These are phyloP conservation scores for Pachysandra terminalis DNA, from an alignment of 164 flowering plant genomes.

Conservation along the genomic window DNA sequence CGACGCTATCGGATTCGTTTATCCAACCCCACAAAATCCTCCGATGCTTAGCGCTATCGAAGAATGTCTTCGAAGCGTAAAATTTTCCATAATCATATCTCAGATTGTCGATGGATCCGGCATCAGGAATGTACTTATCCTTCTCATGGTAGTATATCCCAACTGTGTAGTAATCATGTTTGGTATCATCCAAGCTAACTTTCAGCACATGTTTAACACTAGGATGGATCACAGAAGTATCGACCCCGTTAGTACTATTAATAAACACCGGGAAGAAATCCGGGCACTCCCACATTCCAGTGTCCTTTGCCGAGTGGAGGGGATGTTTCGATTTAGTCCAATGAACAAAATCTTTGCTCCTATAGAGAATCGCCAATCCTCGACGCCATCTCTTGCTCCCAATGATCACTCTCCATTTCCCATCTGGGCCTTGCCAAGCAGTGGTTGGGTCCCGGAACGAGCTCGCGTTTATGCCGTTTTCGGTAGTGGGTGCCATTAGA, in stretches of 20 bases:
- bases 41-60: slow-evolving; percentile 33
- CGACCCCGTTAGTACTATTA: slow-evolving; percentile 27
- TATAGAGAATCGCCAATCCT: slow-evolving; percentile 53
- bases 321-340: slow-evolving; percentile 44
- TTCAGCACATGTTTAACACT: slow-evolving; percentile 49
- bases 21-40: slow-evolving; percentile 57
- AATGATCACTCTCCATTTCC: slow-evolving; percentile 48
- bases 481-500: slow-evolving; percentile 37
- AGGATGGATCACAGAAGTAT: slow-evolving; percentile 32
- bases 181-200: slow-evolving; percentile 29
- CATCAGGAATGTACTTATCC: slow-evolving; percentile 30
- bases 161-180: slow-evolving; percentile 35
- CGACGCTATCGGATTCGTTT: slow-evolving; percentile 21
- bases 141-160: slow-evolving; percentile 32
- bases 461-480: slow-evolving; percentile 37
- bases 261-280: slow-evolving; percentile 59
- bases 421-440: slow-evolving; percentile 58
- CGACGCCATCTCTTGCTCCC: slow-evolving; percentile 38
- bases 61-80: slow-evolving; percentile 60
- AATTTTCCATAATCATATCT: slow-evolving; percentile 63
- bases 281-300: slow-evolving; percentile 85
- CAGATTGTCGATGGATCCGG: slow-evolving; percentile 20
- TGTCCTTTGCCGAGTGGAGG: slow-evolving; percentile 30
- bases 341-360: slow-evolving; percentile 46
- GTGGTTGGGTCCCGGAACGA: slow-evolving; percentile 80